Evolutionary conservation across 2,329 filamentous ascomycete genomes (phyloP).

Genomic region (Fusarium chlamydosporum): DNA sequence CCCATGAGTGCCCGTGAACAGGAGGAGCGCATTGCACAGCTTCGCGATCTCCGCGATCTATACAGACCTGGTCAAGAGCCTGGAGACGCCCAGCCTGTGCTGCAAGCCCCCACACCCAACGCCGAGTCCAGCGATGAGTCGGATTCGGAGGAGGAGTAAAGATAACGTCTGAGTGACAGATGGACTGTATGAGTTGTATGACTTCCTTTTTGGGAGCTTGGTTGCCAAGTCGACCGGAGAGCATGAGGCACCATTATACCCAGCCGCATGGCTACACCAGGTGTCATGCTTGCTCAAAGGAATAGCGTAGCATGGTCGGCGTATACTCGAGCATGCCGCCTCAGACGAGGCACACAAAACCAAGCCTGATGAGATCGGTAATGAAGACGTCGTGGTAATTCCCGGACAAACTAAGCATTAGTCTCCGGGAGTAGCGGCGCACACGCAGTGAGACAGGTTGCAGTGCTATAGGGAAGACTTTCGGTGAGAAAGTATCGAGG

Average conservation of each 20-base stretch:
- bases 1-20: constrained; percentile 80
- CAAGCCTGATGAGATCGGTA: constrained; percentile 39
- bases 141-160: constrained; percentile 64
- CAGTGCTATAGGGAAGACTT: constrained; percentile 6
- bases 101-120: constrained; percentile 50
- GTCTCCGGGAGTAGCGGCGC: constrained; percentile 18
- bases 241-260: constrained; percentile 50
- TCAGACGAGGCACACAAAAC: constrained; percentile 30
- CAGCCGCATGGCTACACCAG: constrained; percentile 47
- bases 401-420: constrained; percentile 30
- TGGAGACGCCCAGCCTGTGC: constrained; percentile 47
- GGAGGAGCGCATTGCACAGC: constrained; percentile 73
- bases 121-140: constrained; percentile 61
- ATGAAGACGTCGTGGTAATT: constrained; percentile 34
- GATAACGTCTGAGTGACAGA: constrained; percentile 19
- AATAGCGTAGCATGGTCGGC: constrained; percentile 27
- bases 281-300: constrained; percentile 43
- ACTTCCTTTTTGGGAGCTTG: constrained; percentile 38
- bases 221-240: constrained; percentile 40
- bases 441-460: constrained; percentile 5
- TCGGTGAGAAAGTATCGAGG: constrained; percentile 12
- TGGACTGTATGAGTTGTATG: constrained; percentile 50
- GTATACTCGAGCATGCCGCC: constrained; percentile 29
- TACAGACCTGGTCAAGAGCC: constrained; percentile 57
- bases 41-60: constrained; percentile 67